These are phyloP conservation scores for Spizellomyces punctatus DNA, from an alignment of 192 early-diverging fungal genomes.

Conservation along the genomic window DNA sequence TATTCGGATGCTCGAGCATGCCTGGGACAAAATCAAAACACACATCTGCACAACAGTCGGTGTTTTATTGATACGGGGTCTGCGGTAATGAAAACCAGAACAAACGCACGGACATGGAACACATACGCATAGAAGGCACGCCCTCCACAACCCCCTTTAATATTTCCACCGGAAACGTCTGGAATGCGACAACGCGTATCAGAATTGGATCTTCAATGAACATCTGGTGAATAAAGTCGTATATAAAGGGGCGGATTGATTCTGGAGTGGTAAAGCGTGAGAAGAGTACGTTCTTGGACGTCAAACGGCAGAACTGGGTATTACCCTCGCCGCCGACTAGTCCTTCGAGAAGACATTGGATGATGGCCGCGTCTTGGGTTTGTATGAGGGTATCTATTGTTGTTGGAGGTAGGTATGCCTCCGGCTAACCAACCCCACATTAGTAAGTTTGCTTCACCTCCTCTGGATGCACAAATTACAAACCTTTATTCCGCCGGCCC, in stretches of 20 bases:
- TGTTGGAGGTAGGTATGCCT: no score
- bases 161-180: slow-evolving; percentile 31
- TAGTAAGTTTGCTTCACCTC: no score
- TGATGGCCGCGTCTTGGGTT: slow-evolving; percentile 8
- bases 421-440: no score
- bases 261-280: background rate
- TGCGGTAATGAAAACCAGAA: background rate
- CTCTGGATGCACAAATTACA: no score
- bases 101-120: background rate
- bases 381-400: background rate
- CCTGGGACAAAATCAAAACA: slow-evolving; percentile 46
- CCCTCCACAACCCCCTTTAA: slow-evolving; percentile 25
- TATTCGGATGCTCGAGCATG: slow-evolving; percentile 41
- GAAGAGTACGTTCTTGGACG: background rate
- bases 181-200: slow-evolving; percentile 40
- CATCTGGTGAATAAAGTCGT: slow-evolving; percentile 39
- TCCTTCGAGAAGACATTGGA: slow-evolving; percentile 17
- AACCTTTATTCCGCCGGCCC: no score
- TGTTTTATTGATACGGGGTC: background rate
- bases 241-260: background rate
- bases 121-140: slow-evolving; percentile 45
- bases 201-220: slow-evolving; percentile 34
- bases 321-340: no score
- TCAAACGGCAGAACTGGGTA: no score
- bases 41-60: slow-evolving; percentile 28